These are phyloP conservation scores for Chaetomium sp. DNA, from an alignment of 2,329 filamentous ascomycete genomes.

Conservation along the genomic window DNA sequence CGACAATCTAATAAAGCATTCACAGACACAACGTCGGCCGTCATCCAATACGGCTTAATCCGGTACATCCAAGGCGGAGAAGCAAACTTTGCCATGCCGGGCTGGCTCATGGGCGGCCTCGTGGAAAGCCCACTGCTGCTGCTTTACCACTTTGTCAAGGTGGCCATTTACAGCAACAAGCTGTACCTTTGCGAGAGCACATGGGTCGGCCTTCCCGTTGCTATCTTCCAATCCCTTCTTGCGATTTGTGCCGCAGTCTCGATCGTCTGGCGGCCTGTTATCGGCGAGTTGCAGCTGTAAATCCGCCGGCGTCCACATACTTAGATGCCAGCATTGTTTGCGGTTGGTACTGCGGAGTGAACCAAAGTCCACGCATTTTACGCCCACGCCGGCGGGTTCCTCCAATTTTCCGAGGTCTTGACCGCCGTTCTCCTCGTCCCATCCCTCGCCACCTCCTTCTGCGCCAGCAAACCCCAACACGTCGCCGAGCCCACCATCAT, in stretches of 20 bases:
- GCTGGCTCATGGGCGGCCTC: constrained; percentile 12
- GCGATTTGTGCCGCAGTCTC: constrained; percentile 1
- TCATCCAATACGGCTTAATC: constrained; percentile 14
- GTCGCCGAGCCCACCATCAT: constrained; percentile 10
- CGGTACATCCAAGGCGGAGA: constrained; percentile 13
- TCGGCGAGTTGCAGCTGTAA: constrained; percentile 10
- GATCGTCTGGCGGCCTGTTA: constrained; percentile 12
- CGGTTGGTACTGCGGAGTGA: background rate
- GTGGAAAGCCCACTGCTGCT: background rate
- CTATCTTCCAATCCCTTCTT: constrained; percentile 1
- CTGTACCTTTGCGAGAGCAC: background rate
- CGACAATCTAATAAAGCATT: background rate
- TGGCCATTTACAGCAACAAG: constrained; percentile 10
- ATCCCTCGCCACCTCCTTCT: constrained; percentile 10
- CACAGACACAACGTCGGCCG: background rate
- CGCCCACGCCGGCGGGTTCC: constrained; percentile 12
- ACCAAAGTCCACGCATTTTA: constrained; percentile 13
- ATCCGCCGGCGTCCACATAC: too few species aligned
- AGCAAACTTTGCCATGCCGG: constrained; percentile 7
- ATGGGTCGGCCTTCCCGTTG: background rate
- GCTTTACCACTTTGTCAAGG: constrained; percentile 10
- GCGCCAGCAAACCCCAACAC: constrained; percentile 12
- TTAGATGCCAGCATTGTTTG: too few species aligned
- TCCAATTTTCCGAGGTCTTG: constrained; percentile 13
- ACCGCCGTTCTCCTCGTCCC: constrained; percentile 11